Conservation (phyloP, 257 asterid species). For the Marsdenia floribunda region DNA sequence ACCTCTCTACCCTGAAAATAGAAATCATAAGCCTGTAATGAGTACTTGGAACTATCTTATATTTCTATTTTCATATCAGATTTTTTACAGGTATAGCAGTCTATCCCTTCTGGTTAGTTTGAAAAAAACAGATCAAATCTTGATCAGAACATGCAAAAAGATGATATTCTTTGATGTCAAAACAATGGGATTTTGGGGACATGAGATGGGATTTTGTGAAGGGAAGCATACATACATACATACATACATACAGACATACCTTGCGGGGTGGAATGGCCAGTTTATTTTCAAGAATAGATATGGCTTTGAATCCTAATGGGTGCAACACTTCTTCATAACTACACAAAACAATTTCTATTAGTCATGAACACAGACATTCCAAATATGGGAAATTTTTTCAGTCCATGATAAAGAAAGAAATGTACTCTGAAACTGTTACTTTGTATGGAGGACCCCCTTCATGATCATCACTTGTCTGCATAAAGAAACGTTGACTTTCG, state of each 20-base stretch:
- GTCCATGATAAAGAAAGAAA: slow-evolving; percentile 5
- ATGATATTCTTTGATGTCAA: neutral
- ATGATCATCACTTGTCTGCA: slow-evolving; percentile 64
- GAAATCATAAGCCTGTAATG: neutral
- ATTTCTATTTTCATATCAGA: no score
- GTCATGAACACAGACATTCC: neutral
- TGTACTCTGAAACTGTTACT: slow-evolving; percentile 70
- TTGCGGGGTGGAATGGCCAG: slow-evolving; percentile 62
- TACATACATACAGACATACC: slow-evolving; percentile 28
- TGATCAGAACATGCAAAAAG: neutral
- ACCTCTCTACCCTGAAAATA: slow-evolving; percentile 62
- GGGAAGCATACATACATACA: no score
- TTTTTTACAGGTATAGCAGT: no score
- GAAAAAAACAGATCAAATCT: neutral
- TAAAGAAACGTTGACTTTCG: slow-evolving; percentile 16
- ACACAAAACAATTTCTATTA: neutral
- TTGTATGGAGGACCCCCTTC: slow-evolving; percentile 86
- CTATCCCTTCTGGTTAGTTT: no score
- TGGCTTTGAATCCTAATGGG: slow-evolving; percentile 65
- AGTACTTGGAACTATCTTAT: no score
- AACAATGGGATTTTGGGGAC: no score
- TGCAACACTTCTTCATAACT: slow-evolving; percentile 76
- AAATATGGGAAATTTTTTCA: no score
- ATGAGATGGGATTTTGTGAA: no score
- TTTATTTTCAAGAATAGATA: slow-evolving; percentile 52